Evolutionary conservation across 2,329 filamentous ascomycete species (phyloP), one percentile per base, ranked within the genome.

Genomic region (Aspergillus terreus): DNA sequence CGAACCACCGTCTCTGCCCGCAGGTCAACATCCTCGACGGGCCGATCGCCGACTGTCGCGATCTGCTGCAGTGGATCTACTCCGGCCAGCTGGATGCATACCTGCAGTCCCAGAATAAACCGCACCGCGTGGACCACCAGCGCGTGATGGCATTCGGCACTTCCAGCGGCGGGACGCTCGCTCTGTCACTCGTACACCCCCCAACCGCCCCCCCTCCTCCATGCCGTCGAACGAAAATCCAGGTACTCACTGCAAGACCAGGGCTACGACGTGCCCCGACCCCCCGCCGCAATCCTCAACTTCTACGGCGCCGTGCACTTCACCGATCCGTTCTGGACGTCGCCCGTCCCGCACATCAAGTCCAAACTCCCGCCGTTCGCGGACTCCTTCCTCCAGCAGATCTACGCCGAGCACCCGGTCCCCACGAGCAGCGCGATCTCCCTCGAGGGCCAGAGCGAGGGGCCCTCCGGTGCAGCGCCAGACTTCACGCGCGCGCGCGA

Each of bases 121-220:
- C 25, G 0, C 60, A 64, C 41, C 44, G 44, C 1, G 58, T 59
- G 4, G 66, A 68, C 43, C 49, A 61, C 2, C 60, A 71, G 1
- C 69, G 62, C 3, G 66, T 79, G 1, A 72, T 76, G 4, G 71
- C 63, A 0, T 64, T 80, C 4, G 78, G 78, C 1, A 80, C 77
- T 68, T 80, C 78, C 0, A 69, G 71, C 0, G 78, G 78, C 0
- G 79, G 77, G 0, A 63, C 66, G 1, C 61, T 81, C 1, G 78
- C 78, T 2, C 66, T 80, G 64, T 55, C 63, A 12, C 49, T 75
- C 59, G 72, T 74, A 59, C 23, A 11, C 17, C 5, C 10, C 17
- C n/a, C n/a, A n/a, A n/a, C n/a, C n/a, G n/a, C n/a, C n/a, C n/a
- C n/a, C n/a, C n/a, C n/a, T n/a, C n/a, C n/a, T n/a, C n/a, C n/a